These are phyloP conservation scores for Yarrowia bubula DNA, from an alignment of 805 yeast genomes.

Conservation along the genomic window DNA sequence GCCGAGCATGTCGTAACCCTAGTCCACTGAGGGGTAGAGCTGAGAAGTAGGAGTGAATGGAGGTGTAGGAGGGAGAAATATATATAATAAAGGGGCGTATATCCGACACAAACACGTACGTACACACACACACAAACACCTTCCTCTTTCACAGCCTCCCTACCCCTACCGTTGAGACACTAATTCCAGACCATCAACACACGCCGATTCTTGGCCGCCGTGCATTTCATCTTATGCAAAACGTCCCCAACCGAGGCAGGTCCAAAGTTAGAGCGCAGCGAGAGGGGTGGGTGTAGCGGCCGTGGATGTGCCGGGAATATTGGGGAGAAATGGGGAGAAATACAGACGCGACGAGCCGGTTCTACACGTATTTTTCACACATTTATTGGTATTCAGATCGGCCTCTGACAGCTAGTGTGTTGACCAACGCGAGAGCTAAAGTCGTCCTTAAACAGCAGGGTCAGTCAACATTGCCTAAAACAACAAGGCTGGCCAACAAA, in stretches of 20 bases:
- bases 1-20: conserved; percentile 26
- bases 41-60: too few relatives aligned
- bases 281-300: background rate
- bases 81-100: background rate
- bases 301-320: background rate
- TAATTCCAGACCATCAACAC: background rate
- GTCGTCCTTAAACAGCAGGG: too few relatives aligned
- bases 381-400: too few relatives aligned
- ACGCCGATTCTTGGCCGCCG: conserved; percentile 8
- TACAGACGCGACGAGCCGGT: too few relatives aligned
- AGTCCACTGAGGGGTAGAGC: conserved; percentile 25
- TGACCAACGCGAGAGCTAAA: too few relatives aligned
- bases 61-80: background rate
- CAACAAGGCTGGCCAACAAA: too few relatives aligned
- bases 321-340: background rate
- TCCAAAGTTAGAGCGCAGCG: conserved; percentile 1
- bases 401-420: too few relatives aligned
- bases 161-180: too few relatives aligned
- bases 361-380: too few relatives aligned
- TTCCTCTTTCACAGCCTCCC: too few relatives aligned
- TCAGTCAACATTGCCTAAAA: too few relatives aligned
- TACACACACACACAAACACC: too few relatives aligned
- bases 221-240: conserved; percentile 26
- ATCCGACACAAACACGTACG: background rate
- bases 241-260: conserved; percentile 24